Conservation (phyloP, 768 basidiomycete species). For the Leccinum aurantiacum region DNA sequence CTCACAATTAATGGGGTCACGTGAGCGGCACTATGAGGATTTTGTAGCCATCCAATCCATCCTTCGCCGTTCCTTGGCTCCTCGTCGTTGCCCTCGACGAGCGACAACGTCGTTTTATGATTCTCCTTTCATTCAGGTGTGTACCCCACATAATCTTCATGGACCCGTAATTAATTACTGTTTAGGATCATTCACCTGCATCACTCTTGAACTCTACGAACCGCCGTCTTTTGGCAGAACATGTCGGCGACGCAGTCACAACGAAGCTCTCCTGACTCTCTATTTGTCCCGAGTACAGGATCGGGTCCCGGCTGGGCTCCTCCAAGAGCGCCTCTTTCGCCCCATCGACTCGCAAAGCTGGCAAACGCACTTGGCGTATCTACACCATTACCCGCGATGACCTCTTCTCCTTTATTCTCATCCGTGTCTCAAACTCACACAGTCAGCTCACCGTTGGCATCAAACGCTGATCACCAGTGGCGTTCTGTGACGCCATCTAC, state of each 20-base stretch:
- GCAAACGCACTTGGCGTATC: conserved; percentile 85
- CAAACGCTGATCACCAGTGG: conserved; percentile 36
- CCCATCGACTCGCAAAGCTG: conserved; percentile 75
- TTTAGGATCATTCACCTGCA: conserved; percentile 4
- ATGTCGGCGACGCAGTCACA: conserved; percentile 16
- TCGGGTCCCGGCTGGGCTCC: conserved; percentile 47
- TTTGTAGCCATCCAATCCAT: conserved; percentile 7
- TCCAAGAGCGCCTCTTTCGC: conserved; percentile 71
- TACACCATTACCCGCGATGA: conserved; percentile 62
- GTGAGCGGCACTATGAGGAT: conserved; percentile 15
- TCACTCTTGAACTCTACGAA: conserved; percentile 4
- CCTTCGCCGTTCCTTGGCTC: not conserved
- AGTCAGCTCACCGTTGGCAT: conserved; percentile 20
- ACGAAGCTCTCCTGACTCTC: conserved; percentile 14
- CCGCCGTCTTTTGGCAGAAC: conserved; percentile 6
- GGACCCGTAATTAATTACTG: not conserved
- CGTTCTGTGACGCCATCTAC: conserved; percentile 53
- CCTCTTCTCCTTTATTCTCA: conserved; percentile 14
- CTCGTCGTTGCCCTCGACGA: conserved; percentile 10
- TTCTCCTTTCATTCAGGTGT: not conserved
- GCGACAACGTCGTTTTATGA: conserved; percentile 4
- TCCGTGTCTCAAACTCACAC: conserved; percentile 13
- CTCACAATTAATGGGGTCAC: conserved; percentile 12
- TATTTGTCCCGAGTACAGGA: conserved; percentile 11
- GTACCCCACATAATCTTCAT: not conserved